Percentiles rank a stretch among this genome's conserved stretches.
Conservation (phyloP, 192 early-diverging fungal species). For the Mortierella hygrophila region DNA sequence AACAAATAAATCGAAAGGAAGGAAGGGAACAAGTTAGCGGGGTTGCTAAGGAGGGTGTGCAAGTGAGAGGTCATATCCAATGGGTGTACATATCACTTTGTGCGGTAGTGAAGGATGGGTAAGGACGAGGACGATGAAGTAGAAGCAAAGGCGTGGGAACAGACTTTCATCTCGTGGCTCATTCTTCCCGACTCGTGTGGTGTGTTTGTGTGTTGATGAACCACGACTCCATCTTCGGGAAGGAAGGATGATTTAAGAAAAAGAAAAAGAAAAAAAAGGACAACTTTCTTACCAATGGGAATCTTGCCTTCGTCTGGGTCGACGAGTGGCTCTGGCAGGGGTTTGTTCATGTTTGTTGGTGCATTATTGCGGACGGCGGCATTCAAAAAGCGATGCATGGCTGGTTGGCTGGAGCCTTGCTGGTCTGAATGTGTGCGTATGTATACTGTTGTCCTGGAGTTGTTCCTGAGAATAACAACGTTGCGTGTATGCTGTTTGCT, state of each 20-base stretch:
- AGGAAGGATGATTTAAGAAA: neutral
- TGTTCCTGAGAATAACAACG: neutral
- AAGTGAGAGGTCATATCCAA: neutral
- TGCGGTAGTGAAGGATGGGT: too few relatives aligned
- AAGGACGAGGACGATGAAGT: too few relatives aligned
- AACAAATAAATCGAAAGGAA: neutral
- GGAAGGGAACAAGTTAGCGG: neutral
- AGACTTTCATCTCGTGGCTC: too few relatives aligned
- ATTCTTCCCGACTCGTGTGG: too few relatives aligned
- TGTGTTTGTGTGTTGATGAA: too few relatives aligned
- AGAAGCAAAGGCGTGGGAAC: too few relatives aligned
- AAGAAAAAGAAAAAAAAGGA: neutral
- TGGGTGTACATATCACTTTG: too few relatives aligned
- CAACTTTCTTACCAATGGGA: conserved; percentile 38
- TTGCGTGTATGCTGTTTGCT: neutral
- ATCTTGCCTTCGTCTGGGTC: conserved; percentile 55
- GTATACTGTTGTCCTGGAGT: neutral
- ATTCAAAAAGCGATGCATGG: conserved; percentile 41
- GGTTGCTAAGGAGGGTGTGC: neutral
- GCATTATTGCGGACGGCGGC: conserved; percentile 13
- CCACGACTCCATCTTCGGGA: neutral
- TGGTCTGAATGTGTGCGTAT: neutral
- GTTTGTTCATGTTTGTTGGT: conserved; percentile 44
- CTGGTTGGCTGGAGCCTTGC: neutral
- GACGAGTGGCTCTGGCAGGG: conserved; percentile 49